Evolutionary conservation across 2,329 filamentous ascomycete species (phyloP).

Genomic region (Cladorrhinum sp.): DNA sequence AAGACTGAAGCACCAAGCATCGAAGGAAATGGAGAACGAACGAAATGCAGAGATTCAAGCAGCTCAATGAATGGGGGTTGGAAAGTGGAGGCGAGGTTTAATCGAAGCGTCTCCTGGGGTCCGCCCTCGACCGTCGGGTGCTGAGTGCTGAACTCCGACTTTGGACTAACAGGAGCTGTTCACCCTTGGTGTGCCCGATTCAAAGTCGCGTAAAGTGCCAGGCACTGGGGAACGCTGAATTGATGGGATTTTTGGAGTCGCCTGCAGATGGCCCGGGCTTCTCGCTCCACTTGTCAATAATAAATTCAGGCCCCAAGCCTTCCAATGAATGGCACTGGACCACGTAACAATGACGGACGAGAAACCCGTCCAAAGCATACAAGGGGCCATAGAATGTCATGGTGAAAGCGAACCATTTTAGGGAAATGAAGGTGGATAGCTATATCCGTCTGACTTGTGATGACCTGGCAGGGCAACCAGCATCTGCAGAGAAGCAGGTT

Average conservation of each 20-base stretch:
- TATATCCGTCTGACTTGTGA: slow-evolving; percentile 2
- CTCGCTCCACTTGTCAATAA: slow-evolving; percentile 2
- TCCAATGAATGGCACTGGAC: not conserved
- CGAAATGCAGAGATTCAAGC: not conserved
- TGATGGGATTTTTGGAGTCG: not conserved
- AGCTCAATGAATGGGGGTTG: not conserved
- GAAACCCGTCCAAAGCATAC: not conserved
- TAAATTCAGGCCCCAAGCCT: not conserved
- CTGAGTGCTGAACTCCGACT: not conserved
- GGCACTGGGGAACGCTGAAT: slow-evolving; percentile 1
- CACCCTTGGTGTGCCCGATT: slow-evolving; percentile 9
- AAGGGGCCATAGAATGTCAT: not conserved
- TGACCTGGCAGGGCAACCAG: not conserved
- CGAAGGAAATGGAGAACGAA: slow-evolving; percentile 4
- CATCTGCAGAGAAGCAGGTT: not conserved
- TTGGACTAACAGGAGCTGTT: not conserved
- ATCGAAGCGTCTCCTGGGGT: slow-evolving; percentile 8
- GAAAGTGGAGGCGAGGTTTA: slow-evolving; percentile 13
- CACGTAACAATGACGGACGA: not conserved
- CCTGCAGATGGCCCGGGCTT: slow-evolving; percentile 4
- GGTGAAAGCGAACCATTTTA: not conserved
- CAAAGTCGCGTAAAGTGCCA: slow-evolving; percentile 13
- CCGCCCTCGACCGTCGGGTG: not conserved
- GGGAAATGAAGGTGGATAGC: not conserved
- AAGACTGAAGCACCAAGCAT: not conserved